Evolutionary conservation across 1,284 basidiomycete genomes (phyloP).

Genomic region (Puccinia triticina): DNA sequence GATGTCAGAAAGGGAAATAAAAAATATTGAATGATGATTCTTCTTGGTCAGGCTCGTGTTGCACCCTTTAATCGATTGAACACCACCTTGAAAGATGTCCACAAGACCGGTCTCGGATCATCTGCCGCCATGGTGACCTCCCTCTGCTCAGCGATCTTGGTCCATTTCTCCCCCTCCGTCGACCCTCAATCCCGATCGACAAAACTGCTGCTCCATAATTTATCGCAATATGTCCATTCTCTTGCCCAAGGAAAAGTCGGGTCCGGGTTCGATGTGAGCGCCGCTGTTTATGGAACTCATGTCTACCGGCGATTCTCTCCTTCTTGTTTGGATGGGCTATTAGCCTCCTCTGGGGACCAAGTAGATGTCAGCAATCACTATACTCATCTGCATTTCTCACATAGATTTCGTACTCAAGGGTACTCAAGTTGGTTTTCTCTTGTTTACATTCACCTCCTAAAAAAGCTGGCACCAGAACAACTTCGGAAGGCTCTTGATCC

Average conservation of each 20-base stretch:
- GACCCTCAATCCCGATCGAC: constrained; percentile 61
- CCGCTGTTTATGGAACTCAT: constrained; percentile 93
- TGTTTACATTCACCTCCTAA: not conserved
- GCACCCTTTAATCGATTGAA: constrained; percentile 76
- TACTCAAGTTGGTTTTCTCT: not conserved
- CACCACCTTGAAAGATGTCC: constrained; percentile 74
- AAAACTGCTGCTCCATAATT: constrained; percentile 77
- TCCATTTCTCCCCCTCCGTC: constrained; percentile 33
- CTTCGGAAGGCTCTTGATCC: constrained; percentile 25
- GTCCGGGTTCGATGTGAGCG: constrained; percentile 93
- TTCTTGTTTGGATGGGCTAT: constrained; percentile 51
- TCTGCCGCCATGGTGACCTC: constrained; percentile 97
- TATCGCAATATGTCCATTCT: constrained; percentile 94
- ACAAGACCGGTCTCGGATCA: constrained; percentile 97
- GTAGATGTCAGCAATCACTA: not conserved
- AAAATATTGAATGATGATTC: not conserved
- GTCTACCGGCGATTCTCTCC: constrained; percentile 88
- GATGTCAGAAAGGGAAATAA: not conserved
- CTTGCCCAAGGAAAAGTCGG: constrained; percentile 97
- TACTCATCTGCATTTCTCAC: not conserved
- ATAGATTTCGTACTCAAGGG: not conserved
- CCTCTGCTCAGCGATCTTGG: constrained; percentile 78
- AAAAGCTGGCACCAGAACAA: constrained; percentile 26
- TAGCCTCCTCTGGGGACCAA: constrained; percentile 3
- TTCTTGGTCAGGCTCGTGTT: constrained; percentile 65